A percentile compares a stretch with the other conserved stretches of the same genome.
Evolutionary conservation across 257 asterid species (phyloP).

Genomic region (Schizonepeta tenuifolia): DNA sequence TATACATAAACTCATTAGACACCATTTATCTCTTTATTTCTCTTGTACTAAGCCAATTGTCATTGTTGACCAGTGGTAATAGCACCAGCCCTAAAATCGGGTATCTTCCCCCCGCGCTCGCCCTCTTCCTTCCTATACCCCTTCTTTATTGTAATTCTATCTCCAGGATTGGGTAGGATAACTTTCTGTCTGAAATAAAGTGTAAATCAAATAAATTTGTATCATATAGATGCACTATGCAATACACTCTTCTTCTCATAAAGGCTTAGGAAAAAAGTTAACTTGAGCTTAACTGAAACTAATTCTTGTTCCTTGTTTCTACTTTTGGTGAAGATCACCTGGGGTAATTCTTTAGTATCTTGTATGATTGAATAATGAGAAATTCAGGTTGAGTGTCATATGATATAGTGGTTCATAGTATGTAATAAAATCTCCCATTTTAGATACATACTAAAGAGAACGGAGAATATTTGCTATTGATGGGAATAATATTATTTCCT

Average conservation of each 20-base stretch:
- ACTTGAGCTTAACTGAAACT: background rate
- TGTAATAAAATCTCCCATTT: background rate
- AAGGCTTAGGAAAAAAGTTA: background rate
- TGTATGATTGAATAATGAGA: background rate
- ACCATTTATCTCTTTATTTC: background rate
- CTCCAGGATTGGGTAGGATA: background rate
- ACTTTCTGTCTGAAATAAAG: background rate
- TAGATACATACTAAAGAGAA: background rate
- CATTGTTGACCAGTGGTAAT: background rate
- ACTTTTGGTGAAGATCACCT: background rate
- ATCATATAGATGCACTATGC: background rate
- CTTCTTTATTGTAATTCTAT: too few species aligned
- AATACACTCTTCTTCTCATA: background rate
- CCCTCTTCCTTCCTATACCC: too few species aligned
- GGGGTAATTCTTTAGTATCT: background rate
- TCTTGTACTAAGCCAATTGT: background rate
- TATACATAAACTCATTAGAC: background rate
- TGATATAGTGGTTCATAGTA: background rate
- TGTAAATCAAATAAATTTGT: too few species aligned
- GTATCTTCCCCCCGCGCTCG: background rate
- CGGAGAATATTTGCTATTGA: too few species aligned
- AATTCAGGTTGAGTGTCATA: background rate
- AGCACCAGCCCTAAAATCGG: background rate
- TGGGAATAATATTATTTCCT: too few species aligned
- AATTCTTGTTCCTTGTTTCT: background rate